Evolutionary conservation across 1,284 basidiomycete species (phyloP), one percentile per base, ranked within the genome.

Genomic region (Earliella scabrosa): DNA sequence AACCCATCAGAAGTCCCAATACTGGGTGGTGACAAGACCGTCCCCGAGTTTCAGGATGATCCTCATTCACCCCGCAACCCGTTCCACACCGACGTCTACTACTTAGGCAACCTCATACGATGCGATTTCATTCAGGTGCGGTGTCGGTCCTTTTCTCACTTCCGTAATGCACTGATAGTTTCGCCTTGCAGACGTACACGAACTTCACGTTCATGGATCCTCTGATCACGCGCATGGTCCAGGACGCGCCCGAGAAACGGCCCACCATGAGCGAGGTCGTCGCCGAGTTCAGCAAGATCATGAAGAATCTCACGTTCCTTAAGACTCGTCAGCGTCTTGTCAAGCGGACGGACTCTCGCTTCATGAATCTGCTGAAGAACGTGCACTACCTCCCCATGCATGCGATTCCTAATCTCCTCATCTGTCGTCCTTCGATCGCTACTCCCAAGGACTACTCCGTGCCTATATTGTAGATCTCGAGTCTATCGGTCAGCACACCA

Each of bases 171-270:
- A 13, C 29, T 31, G 36, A 18, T n/a, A n/a, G n/a, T n/a, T n/a
- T n/a, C n/a, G 8, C 3, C 9, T 3, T n/a, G 18, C 35, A 38
- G 36, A 18, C 18, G 14, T 38, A 38, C 8, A 38, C 36, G 36
- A 68, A 67, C 1, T 61, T 73, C 46, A 67, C 67, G 11, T 74
- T 73, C 53, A 60, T 75, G 55, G 31, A 59, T 23, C 60, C 70
- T 1, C 62, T 75, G 0, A 54, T 75, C n/a, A 40, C 32, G 0
- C 66, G 71, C 45, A 74, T 75, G 73, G 58, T 63, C 0, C 65
- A 67, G 24, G 48, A 57, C 1, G 67, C 73, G 5, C 72, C 72
- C 0, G 18, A 49, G 0, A 61, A 63, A 27, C 69, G 73, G n/a
- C 71, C 71, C 0, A 66, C 45, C 2, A 61, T 61, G 7, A 23